These are phyloP conservation scores for Echeveria elegans DNA, from an alignment of 164 flowering plant genomes.

Conservation along the genomic window DNA sequence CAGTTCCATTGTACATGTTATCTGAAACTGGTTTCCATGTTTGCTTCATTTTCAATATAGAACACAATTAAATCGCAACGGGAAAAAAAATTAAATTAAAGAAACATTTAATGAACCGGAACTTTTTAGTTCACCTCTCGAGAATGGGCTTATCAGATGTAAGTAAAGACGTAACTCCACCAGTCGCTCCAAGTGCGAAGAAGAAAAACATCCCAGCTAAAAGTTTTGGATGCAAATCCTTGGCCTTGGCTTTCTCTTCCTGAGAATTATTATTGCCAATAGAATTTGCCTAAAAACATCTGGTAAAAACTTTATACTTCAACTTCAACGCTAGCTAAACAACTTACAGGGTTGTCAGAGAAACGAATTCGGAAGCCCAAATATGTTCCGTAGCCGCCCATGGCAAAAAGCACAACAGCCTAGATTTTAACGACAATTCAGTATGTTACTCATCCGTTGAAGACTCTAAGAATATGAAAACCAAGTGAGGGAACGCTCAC, in stretches of 20 bases:
- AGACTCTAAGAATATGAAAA: background rate
- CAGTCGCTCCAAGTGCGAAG: conserved; percentile 93
- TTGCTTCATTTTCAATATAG: background rate
- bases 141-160: conserved; percentile 85
- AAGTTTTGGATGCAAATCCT: conserved; percentile 92
- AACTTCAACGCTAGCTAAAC: background rate
- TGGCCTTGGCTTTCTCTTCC: conserved; percentile 97
- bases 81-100: background rate
- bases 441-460: background rate
- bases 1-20: background rate
- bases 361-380: conserved; percentile 70
- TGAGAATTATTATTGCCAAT: conserved; percentile 12
- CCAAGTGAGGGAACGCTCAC: conserved; percentile 19
- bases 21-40: background rate
- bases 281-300: background rate
- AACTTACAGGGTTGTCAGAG: conserved; percentile 66
- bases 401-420: conserved; percentile 94
- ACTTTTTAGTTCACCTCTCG: conserved; percentile 47
- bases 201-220: conserved; percentile 93
- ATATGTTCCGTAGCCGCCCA: conserved; percentile 98
- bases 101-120: background rate
- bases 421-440: conserved; percentile 13
- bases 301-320: background rate
- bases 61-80: background rate
- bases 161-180: conserved; percentile 76